Conservation (phyloP, 2,329 filamentous ascomycete genomes). For the Elsinoe arachidis region DNA sequence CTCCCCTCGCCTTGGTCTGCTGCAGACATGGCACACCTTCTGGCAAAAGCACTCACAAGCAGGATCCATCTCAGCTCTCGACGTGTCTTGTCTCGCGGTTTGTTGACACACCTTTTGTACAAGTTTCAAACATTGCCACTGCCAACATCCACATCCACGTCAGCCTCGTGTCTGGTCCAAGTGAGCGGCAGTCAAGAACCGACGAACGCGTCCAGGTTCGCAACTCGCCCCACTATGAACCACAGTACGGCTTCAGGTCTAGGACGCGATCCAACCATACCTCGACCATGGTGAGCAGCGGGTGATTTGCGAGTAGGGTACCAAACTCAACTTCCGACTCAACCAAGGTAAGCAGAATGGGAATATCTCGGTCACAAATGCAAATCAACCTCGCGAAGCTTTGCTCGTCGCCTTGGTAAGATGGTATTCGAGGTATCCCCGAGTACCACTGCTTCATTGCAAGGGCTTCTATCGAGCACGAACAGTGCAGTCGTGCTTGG, state of each 20-base stretch:
- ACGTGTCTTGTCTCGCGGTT: not conserved
- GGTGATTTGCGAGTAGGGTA: not conserved
- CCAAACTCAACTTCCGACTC: not conserved
- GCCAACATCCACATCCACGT: not conserved
- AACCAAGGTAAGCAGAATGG: not conserved
- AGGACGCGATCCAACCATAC: not conserved
- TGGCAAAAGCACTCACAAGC: not conserved
- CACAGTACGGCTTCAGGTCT: not conserved
- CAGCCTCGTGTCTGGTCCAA: not conserved
- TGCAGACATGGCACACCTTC: slow-evolving; percentile 4
- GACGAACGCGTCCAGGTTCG: not conserved
- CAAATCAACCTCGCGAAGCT: not conserved
- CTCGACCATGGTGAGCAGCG: not conserved
- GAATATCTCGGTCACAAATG: not conserved
- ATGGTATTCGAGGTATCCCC: slow-evolving; percentile 2
- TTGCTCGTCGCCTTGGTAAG: not conserved
- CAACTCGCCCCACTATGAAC: not conserved
- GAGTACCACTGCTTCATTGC: not conserved
- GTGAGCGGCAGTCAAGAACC: not conserved
- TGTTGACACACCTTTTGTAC: not conserved
- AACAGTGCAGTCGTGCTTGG: not conserved
- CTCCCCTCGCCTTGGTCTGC: not conserved
- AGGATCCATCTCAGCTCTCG: not conserved
- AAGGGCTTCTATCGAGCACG: not conserved
- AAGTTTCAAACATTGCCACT: not conserved